A percentile compares a stretch with the other conserved stretches of the same genome.
phyloP scores from a whole-genome alignment of 345 rosid genomes.

The Luvunga scandens region DNA sequence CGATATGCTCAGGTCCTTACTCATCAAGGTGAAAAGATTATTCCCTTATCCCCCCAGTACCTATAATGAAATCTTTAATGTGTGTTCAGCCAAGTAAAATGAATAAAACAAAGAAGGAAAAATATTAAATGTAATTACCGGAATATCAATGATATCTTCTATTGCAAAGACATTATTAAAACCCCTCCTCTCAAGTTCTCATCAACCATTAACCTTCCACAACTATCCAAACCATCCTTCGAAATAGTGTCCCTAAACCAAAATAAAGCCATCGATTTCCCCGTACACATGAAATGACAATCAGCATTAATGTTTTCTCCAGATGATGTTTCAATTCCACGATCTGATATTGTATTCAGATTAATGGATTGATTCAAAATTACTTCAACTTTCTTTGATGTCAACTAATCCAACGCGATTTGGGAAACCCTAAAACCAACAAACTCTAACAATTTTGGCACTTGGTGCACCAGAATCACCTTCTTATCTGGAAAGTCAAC shows the following conservation, averaged over 20 bases:
- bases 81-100: not conserved
- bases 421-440: constrained; percentile 59
- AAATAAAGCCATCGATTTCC: constrained; percentile 54
- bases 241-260: constrained; percentile 63
- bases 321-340: constrained; percentile 43
- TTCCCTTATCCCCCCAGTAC: not conserved
- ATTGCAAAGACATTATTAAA: constrained; percentile 56
- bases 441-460: constrained; percentile 75
- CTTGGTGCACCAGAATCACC: constrained; percentile 69
- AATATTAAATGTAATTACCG: constrained; percentile 37
- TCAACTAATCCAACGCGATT: constrained; percentile 65
- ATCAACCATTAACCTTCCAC: constrained; percentile 72
- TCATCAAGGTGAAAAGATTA: not conserved
- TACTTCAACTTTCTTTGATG: constrained; percentile 67
- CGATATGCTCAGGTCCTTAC: not conserved
- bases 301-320: constrained; percentile 67
- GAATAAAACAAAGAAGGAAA: not conserved
- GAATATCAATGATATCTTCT: constrained; percentile 74
- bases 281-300: constrained; percentile 70
- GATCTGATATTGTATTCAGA: constrained; percentile 44
- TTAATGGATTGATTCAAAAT: constrained; percentile 60
- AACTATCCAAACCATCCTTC: constrained; percentile 48
- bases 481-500: constrained; percentile 75
- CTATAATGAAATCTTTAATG: not conserved
- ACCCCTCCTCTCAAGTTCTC: constrained; percentile 52